phyloP scores from a whole-genome alignment of 768 basidiomycete genomes.

The Lactarius sanguifluus region DNA sequence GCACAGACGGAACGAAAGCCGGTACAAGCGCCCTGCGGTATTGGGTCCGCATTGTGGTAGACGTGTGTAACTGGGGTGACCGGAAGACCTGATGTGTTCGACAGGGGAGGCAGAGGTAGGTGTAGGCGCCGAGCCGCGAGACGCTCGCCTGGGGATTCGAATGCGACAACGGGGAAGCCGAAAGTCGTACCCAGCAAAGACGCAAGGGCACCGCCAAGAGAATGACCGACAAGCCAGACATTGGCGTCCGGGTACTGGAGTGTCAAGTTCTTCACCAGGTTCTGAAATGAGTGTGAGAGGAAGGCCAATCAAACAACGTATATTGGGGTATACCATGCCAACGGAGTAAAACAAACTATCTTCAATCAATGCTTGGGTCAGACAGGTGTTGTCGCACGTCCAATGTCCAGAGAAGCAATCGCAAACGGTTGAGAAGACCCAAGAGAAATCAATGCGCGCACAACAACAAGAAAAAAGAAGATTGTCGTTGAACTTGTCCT shows the following conservation, averaged over 20 bases:
- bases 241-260: conserved; percentile 56
- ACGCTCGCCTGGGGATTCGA: conserved; percentile 65
- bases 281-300: conserved; percentile 34
- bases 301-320: not conserved
- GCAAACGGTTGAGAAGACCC: conserved; percentile 85
- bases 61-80: conserved; percentile 42
- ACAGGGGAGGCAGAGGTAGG: conserved; percentile 53
- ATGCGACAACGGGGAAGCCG: conserved; percentile 62
- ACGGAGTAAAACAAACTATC: conserved; percentile 92
- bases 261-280: conserved; percentile 57
- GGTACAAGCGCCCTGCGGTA: conserved; percentile 59
- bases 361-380: conserved; percentile 78
- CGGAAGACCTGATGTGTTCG: conserved; percentile 18
- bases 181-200: conserved; percentile 64
- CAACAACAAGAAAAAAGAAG: conserved; percentile 92
- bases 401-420: conserved; percentile 73
- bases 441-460: conserved; percentile 83
- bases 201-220: conserved; percentile 65
- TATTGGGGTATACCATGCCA: conserved; percentile 62
- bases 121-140: conserved; percentile 61
- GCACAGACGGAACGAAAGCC: conserved; percentile 54
- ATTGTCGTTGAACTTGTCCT: conserved; percentile 94
- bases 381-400: conserved; percentile 78
- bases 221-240: conserved; percentile 62
- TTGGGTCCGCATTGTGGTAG: conserved; percentile 72